A percentile compares a stretch with the other conserved stretches of the same genome.
Evolutionary conservation across 2,329 filamentous ascomycete genomes (phyloP).

Genomic region (Falciphora oryzae): DNA sequence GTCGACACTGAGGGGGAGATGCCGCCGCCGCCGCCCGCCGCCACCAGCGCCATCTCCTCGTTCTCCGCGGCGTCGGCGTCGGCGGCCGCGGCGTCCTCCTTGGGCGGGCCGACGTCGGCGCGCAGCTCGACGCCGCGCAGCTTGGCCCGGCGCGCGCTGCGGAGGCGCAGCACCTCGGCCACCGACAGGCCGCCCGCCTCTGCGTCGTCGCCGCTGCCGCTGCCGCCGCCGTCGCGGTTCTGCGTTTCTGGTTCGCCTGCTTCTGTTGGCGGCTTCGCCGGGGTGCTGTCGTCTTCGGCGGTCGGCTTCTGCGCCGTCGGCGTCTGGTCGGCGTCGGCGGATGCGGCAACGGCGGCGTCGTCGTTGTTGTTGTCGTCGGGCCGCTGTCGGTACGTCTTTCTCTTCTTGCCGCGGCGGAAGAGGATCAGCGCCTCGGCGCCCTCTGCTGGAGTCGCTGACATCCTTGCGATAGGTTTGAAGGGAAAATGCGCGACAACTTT

Average conservation of each 20-base stretch:
- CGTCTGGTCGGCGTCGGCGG: constrained; percentile 6
- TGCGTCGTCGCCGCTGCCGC: constrained; percentile 18
- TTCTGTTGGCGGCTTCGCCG: constrained; percentile 12
- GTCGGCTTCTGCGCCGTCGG: neutral
- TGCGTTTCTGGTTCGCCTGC: constrained; percentile 20
- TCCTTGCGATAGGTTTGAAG: neutral
- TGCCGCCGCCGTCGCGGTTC: neutral
- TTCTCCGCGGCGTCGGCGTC: constrained; percentile 19
- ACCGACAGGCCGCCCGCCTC: constrained; percentile 38
- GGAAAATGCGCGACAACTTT: neutral
- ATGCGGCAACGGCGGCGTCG: neutral
- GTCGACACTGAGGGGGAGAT: constrained; percentile 7
- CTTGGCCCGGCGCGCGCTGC: constrained; percentile 44
- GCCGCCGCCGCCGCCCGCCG: constrained; percentile 20
- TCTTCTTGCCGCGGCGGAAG: constrained; percentile 54
- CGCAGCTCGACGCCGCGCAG: constrained; percentile 53
- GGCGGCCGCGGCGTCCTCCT: constrained; percentile 14
- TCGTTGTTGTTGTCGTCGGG: constrained; percentile 7
- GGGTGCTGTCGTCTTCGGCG: neutral
- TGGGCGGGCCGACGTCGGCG: constrained; percentile 20
- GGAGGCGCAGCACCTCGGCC: constrained; percentile 44
- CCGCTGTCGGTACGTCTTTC: constrained; percentile 53
- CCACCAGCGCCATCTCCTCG: constrained; percentile 30
- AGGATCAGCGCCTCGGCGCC: constrained; percentile 30
- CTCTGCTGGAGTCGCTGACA: constrained; percentile 11